Evolutionary conservation across 2,329 filamentous ascomycete genomes (phyloP).

Genomic region (Pseudocercospora fuligena): DNA sequence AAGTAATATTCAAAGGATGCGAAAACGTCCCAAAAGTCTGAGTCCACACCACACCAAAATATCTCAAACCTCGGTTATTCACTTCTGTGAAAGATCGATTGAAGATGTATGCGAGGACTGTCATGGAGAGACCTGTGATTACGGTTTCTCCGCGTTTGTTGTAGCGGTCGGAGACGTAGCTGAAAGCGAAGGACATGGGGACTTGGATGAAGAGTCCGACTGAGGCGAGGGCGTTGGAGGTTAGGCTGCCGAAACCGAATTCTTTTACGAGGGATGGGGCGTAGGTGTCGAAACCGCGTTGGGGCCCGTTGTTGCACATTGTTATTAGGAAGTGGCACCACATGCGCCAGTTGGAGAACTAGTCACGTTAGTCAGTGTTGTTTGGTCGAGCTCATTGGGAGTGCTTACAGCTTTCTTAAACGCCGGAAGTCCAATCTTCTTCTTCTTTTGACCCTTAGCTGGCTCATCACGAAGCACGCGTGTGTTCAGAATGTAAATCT

Average conservation of each 20-base stretch:
- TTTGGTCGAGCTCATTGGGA: not conserved
- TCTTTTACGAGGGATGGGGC: constrained; percentile 40
- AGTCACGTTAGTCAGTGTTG: constrained; percentile 3
- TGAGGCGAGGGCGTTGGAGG: constrained; percentile 41
- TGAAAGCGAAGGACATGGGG: constrained; percentile 58
- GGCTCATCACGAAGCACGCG: constrained; percentile 40
- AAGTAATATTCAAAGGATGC: constrained; percentile 64
- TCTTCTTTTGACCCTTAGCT: constrained; percentile 39
- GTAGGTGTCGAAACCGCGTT: constrained; percentile 40
- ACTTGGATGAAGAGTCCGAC: constrained; percentile 47
- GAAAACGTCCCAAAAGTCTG: constrained; percentile 61
- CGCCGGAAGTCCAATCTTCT: constrained; percentile 37
- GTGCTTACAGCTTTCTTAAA: constrained; percentile 37
- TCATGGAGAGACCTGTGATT: constrained; percentile 54
- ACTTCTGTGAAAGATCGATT: constrained; percentile 59
- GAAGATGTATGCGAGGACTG: constrained; percentile 59
- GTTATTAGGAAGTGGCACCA: constrained; percentile 43
- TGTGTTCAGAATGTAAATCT: constrained; percentile 38
- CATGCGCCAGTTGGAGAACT: constrained; percentile 41
- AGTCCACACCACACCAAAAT: constrained; percentile 62
- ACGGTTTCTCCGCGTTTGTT: constrained; percentile 59
- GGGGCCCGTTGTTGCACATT: constrained; percentile 39
- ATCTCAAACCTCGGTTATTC: constrained; percentile 49
- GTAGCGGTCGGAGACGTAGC: constrained; percentile 58
- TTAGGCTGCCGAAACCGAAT: constrained; percentile 36